Evolutionary conservation across 1,284 basidiomycete genomes (phyloP).

Genomic region (Cronartium quercuum): DNA sequence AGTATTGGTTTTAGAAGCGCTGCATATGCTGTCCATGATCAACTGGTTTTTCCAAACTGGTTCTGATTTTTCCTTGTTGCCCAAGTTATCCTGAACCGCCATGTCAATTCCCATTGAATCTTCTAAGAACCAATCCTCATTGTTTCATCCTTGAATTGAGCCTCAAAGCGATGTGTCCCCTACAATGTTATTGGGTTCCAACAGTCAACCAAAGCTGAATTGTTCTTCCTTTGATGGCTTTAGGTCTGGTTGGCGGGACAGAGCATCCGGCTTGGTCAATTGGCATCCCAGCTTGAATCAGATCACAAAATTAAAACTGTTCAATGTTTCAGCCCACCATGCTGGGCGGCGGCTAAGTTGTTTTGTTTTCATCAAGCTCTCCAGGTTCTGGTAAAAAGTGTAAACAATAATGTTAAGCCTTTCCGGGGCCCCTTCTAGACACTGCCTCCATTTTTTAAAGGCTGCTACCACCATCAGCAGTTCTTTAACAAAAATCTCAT

Average conservation of each 20-base stretch:
- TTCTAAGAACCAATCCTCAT: not conserved
- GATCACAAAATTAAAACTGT: not conserved
- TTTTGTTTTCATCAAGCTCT: not conserved
- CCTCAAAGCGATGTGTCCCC: not conserved
- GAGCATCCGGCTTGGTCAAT: not conserved
- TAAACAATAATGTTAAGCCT: not conserved
- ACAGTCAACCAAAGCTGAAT: not conserved
- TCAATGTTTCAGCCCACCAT: not conserved
- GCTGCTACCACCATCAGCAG: not conserved
- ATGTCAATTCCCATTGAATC: not conserved
- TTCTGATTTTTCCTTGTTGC: not conserved
- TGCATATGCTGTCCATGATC: not conserved
- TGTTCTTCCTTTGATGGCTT: not conserved
- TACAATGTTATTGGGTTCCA: not conserved
- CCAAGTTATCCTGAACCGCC: not conserved
- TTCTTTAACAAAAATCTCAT: not conserved
- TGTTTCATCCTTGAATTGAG: not conserved
- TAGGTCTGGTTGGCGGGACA: not conserved
- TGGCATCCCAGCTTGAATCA: not conserved
- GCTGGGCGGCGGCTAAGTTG: not conserved
- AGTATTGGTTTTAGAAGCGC: not conserved
- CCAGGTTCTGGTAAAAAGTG: not conserved
- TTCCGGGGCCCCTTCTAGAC: not conserved
- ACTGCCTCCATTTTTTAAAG: not conserved
- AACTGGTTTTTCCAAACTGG: not conserved